Evolutionary conservation across 169 alveolate species (phyloP).

Genomic region (Besnoitia besnoiti): DNA sequence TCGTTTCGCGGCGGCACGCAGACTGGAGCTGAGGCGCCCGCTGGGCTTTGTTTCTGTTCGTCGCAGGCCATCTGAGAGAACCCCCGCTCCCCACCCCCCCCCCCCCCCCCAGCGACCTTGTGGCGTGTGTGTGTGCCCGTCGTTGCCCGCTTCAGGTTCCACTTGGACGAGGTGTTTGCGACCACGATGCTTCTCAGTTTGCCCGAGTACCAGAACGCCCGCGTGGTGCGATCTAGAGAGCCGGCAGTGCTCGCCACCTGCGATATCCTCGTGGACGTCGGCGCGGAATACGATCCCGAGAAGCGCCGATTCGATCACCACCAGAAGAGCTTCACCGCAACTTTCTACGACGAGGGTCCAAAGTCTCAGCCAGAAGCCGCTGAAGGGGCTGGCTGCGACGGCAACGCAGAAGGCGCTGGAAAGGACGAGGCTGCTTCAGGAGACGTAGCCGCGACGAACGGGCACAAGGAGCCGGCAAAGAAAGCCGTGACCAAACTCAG

Average conservation of each 20-base stretch:
- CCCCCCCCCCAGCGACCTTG: too few relatives aligned
- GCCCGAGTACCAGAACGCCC: slow-evolving; percentile 82
- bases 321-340: slow-evolving; percentile 84
- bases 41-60: too few relatives aligned
- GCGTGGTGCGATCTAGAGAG: slow-evolving; percentile 88
- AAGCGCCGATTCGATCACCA: slow-evolving; percentile 91
- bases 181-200: slow-evolving; percentile 76
- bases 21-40: too few relatives aligned
- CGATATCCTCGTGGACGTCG: slow-evolving; percentile 92
- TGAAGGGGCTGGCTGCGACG: too few relatives aligned
- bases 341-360: slow-evolving; percentile 72
- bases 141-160: slow-evolving; percentile 21
- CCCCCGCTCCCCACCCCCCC: too few relatives aligned
- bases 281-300: slow-evolving; percentile 84
- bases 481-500: slow-evolving; percentile 80
- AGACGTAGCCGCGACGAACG: not conserved
- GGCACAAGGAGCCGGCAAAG: too few relatives aligned
- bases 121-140: not conserved
- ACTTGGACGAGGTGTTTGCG: slow-evolving; percentile 48
- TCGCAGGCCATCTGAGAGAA: too few relatives aligned
- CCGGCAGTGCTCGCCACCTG: slow-evolving; percentile 80
- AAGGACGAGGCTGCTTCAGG: slow-evolving; percentile 31
- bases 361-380: not conserved
- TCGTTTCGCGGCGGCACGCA: too few relatives aligned
- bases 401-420: not conserved